Evolutionary conservation across 768 basidiomycete species (phyloP), one percentile per base, ranked within the genome.

Genomic region (Termitomyces sp.): DNA sequence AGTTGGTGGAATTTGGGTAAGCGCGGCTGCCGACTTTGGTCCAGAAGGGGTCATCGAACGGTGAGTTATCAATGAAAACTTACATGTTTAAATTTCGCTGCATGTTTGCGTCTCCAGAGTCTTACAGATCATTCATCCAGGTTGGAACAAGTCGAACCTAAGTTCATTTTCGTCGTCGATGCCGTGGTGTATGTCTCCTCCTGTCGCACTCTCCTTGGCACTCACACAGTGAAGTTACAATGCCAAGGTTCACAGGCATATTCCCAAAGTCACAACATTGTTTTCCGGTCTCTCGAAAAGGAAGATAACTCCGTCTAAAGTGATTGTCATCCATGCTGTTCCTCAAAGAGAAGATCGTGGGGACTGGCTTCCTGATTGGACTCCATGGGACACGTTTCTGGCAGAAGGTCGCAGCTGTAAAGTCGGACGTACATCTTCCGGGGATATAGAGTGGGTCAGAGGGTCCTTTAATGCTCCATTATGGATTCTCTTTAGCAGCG

Each of bases 401-500:
- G 67, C 72, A 10, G 69, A 78, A 62, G 86, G 85, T 4, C 71
- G 72, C 54, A 69, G 69, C 35, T 67, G 67, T 55, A 74, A 76
- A 60, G 74, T 83, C 20, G 86, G 84, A 52, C 76, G 79, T 20
- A 71, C 75, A n/a, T 52, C 67, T 28, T 71, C 77, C 41, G 86
- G 84, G 61, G 85, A 88, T 72, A 86, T 90, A 63, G 69, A 78
- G 62, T 92, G 87, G 82, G 65, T 74, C 52, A 78, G 84, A 50
- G 76, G 79, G 41, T 72, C 78, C 13, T 93, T 93, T 72, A 83
- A 91, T 69, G 79, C 84, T 68, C 91, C 91, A n/a, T 77, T 93
- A 8, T 93, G 90, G 90, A 88, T 93, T 61, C 78, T 93, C 33
- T 93, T 93, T 74, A 89, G 87, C 62, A 89, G 87, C 54, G 91